phyloP scores from a whole-genome alignment of 23 red algal genomes.

The Gracilaria gracilis region DNA sequence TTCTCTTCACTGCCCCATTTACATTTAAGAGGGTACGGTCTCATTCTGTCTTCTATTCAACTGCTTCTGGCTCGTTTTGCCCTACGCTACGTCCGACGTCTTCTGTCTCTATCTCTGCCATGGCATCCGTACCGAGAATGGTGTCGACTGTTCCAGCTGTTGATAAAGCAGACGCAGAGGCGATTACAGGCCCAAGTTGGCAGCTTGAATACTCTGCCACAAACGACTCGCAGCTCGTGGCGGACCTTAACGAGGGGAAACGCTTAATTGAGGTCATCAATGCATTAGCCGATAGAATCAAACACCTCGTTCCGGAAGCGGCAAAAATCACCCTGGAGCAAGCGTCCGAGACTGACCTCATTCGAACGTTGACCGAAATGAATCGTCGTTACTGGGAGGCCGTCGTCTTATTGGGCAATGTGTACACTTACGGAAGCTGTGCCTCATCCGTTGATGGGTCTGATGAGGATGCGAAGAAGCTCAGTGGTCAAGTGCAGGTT shows the following conservation, averaged over 20 bases:
- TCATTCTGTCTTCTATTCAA: background rate
- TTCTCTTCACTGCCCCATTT: conserved; percentile 20
- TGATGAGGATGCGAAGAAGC: conserved; percentile 73
- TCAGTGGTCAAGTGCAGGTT: conserved; percentile 45
- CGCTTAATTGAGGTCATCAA: conserved; percentile 54
- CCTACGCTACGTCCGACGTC: background rate
- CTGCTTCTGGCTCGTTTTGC: conserved; percentile 5
- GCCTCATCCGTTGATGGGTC: conserved; percentile 68
- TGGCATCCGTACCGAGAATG: background rate
- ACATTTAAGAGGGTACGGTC: background rate
- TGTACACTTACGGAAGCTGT: conserved; percentile 59
- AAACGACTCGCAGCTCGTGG: conserved; percentile 42
- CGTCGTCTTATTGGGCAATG: conserved; percentile 68
- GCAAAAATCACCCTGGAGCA: conserved; percentile 33
- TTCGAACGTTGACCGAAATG: conserved; percentile 39
- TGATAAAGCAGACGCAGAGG: background rate
- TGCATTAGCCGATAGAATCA: background rate
- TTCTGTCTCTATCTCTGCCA: background rate
- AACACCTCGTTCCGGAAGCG: conserved; percentile 43
- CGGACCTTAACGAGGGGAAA: conserved; percentile 58
- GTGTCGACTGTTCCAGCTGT: conserved; percentile 24
- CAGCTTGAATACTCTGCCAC: conserved; percentile 67
- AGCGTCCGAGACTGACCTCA: conserved; percentile 20
- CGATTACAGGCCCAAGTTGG: conserved; percentile 70
- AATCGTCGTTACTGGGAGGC: conserved; percentile 49